phyloP scores from a whole-genome alignment of 108 stramenopile genomes.

The Seminavis robusta region DNA sequence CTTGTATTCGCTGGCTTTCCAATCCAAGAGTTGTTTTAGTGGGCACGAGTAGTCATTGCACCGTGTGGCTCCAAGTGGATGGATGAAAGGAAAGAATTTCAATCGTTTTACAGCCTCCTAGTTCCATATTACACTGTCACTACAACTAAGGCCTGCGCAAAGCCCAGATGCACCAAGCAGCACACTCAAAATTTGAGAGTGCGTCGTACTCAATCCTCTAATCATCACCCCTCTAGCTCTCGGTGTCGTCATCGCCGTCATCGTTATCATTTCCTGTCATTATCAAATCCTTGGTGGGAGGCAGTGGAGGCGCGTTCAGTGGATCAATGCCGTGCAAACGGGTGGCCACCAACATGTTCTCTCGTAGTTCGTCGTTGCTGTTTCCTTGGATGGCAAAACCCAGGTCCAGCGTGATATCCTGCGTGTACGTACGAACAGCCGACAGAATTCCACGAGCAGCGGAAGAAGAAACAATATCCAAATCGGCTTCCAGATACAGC shows the following conservation, averaged over 20 bases:
- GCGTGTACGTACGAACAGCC: slow-evolving; percentile 67
- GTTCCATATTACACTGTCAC: too few species aligned
- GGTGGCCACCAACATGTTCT: slow-evolving; percentile 77
- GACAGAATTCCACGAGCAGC: slow-evolving; percentile 83
- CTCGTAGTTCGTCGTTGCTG: slow-evolving; percentile 68
- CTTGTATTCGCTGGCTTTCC: too few species aligned
- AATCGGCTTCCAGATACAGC: slow-evolving; percentile 77
- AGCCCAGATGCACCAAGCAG: too few species aligned
- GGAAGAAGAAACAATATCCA: slow-evolving; percentile 77
- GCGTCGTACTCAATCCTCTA: too few species aligned
- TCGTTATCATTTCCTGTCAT: slow-evolving; percentile 4
- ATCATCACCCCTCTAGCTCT: not conserved
- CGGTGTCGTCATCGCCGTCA: not conserved
- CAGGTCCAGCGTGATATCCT: slow-evolving; percentile 73
- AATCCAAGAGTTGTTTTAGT: too few species aligned
- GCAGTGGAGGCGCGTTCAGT: slow-evolving; percentile 60
- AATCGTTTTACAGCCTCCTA: too few species aligned
- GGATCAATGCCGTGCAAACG: slow-evolving; percentile 87
- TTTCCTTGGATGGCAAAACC: slow-evolving; percentile 83
- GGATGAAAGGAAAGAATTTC: too few species aligned
- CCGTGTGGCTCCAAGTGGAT: too few species aligned
- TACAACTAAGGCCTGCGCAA: too few species aligned
- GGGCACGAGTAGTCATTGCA: too few species aligned
- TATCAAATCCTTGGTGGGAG: slow-evolving; percentile 24
- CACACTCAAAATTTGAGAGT: too few species aligned